These are phyloP conservation scores for Scleroderma citrinum DNA, from an alignment of 768 basidiomycete genomes.

Conservation along the genomic window DNA sequence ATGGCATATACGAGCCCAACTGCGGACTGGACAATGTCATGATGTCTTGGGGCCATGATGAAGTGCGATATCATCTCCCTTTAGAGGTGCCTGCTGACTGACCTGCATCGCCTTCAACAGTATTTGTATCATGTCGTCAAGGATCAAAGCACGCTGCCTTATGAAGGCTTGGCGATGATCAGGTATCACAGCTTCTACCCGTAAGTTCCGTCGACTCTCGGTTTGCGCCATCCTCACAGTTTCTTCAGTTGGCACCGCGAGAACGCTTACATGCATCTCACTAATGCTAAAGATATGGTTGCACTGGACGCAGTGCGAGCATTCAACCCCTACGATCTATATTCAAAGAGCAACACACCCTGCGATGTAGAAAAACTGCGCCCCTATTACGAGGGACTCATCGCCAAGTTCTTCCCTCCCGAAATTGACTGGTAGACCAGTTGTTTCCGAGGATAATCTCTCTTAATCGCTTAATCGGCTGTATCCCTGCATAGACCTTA, in stretches of 20 bases:
- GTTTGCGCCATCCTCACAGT: background rate
- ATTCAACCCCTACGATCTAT: constrained; percentile 94
- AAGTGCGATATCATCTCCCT: constrained; percentile 43
- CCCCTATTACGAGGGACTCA: constrained; percentile 80
- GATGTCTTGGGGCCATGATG: constrained; percentile 90
- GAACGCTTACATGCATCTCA: constrained; percentile 75
- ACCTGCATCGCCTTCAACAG: constrained; percentile 29
- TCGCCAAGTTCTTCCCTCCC: constrained; percentile 80
- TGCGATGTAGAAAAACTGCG: constrained; percentile 56
- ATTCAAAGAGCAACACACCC: constrained; percentile 79
- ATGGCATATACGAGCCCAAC: constrained; percentile 70
- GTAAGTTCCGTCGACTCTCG: constrained; percentile 26
- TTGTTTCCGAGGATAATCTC: background rate
- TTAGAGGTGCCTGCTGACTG: constrained; percentile 3
- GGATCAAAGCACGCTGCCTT: constrained; percentile 74
- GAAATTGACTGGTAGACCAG: constrained; percentile 68
- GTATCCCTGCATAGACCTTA: background rate
- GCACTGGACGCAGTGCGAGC: constrained; percentile 70
- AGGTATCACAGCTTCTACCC: constrained; percentile 95
- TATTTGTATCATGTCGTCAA: constrained; percentile 83
- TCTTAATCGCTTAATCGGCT: constrained; percentile 1
- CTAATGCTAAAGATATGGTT: constrained; percentile 60
- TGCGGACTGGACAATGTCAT: constrained; percentile 85
- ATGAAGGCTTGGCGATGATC: constrained; percentile 85
- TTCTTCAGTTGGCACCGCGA: constrained; percentile 78